Evolutionary conservation across 768 basidiomycete genomes (phyloP), one percentile per base, ranked within the genome.

Genomic region (Crucibulum laeve): DNA sequence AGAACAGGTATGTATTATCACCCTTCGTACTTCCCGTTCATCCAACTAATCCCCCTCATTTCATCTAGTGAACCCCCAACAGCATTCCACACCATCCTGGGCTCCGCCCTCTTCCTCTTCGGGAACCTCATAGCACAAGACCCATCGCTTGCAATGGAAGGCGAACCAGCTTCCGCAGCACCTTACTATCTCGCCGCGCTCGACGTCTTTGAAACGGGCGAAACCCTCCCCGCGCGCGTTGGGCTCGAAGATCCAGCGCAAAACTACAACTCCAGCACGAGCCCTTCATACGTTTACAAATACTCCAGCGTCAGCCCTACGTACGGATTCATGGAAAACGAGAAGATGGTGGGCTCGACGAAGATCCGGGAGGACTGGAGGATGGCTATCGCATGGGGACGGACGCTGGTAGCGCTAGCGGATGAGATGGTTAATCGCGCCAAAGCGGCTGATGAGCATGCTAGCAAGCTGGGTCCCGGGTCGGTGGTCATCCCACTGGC

Each of bases 121-220:
- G 84, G 82, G 37, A 80, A 74, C 50, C 60, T 81, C 43, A 70
- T 87, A 42, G 71, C 72, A 4, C 73, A 74, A 46, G 69, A 79
- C 35, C 61, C 77, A 1, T 57, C 69, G 1, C 62, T 80, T 11
- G 76, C 74, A 1, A 60, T 78, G 8, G 58, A 68, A 3, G 82
- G 76, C 28, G 83, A 87, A 50, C 82, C 81, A 6, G 53, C 54
- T 11, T 61, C 54, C 2, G 67, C 79, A 10, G 64, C 68, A 3
- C 69, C 74, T 0, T 85, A 83, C 57, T 86, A 80, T 77, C 70
- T 82, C 26, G 73, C 77, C n/a, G 80, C 84, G 1, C 67, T 87
- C 42, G 82, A 84, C 53, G 79, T 82, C 5, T 82, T 87, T 52
- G 80, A 84, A 61, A 78, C 75, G 5, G 82, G 82, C 34, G 82